Conservation (phyloP, 257 asterid species). For the Solanum sitiens region DNA sequence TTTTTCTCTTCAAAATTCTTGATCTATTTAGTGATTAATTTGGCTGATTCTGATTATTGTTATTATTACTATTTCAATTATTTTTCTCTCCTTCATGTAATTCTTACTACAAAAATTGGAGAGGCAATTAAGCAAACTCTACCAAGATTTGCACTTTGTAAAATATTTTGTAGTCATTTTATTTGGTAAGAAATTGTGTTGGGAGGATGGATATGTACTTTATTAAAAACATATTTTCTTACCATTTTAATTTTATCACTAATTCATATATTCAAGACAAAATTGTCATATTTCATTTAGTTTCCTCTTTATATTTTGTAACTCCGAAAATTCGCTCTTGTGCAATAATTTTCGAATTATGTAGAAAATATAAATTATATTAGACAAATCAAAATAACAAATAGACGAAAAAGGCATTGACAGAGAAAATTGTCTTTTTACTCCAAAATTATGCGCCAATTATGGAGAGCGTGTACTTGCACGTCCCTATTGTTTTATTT, state of each 20-base stretch:
- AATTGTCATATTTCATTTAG: background rate
- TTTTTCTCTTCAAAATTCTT: background rate
- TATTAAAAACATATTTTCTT: background rate
- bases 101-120: background rate
- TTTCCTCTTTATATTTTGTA: background rate
- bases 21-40: background rate
- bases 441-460: background rate
- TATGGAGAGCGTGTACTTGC: background rate
- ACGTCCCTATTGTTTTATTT: background rate
- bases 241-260: constrained; percentile 22
- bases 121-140: background rate
- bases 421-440: background rate
- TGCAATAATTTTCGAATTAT: background rate
- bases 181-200: constrained; percentile 22
- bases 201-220: background rate
- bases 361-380: background rate
- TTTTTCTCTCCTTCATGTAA: background rate
- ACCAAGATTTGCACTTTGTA: constrained; percentile 20
- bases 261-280: constrained; percentile 12
- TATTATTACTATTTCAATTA: background rate
- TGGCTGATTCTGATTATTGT: background rate
- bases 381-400: background rate
- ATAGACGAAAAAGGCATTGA: background rate
- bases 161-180: constrained; percentile 22
- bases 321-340: background rate